Evolutionary conservation across 768 basidiomycete genomes (phyloP).

Genomic region (Leccinum variicolor): DNA sequence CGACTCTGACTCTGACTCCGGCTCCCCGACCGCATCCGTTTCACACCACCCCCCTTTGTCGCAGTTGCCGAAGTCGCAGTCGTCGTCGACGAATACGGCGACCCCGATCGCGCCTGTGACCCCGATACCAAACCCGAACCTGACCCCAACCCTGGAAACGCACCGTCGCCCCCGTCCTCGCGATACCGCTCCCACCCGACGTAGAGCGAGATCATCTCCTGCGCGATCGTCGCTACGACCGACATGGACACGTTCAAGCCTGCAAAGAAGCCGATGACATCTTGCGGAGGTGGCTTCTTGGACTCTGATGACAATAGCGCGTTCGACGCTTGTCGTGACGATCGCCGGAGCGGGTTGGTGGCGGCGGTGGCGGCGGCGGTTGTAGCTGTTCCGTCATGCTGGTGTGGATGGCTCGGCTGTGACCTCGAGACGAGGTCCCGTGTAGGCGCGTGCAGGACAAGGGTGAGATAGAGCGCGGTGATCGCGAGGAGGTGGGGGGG

Average conservation of each 20-base stretch:
- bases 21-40: conserved; percentile 18
- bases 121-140: background rate
- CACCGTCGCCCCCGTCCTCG: conserved; percentile 48
- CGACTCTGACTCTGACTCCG: conserved; percentile 16
- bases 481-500: conserved; percentile 95
- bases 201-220: conserved; percentile 90
- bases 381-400: background rate
- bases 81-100: conserved; percentile 18
- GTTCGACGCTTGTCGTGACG: conserved; percentile 45
- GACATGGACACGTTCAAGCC: conserved; percentile 85
- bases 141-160: background rate
- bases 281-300: conserved; percentile 42
- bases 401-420: conserved; percentile 16
- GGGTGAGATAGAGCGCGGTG: conserved; percentile 85
- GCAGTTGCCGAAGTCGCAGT: background rate
- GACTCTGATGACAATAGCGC: conserved; percentile 22
- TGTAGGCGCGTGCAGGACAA: conserved; percentile 66
- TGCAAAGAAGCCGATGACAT: conserved; percentile 80
- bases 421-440: conserved; percentile 42
- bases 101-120: conserved; percentile 10
- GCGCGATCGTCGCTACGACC: conserved; percentile 77
- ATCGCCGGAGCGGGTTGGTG: conserved; percentile 46
- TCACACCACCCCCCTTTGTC: conserved; percentile 18
- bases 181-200: conserved; percentile 84
- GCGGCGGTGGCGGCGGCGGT: background rate